Evolutionary conservation across 352 stramenopile species (phyloP).

Genomic region (Phytophthora foliorum): DNA sequence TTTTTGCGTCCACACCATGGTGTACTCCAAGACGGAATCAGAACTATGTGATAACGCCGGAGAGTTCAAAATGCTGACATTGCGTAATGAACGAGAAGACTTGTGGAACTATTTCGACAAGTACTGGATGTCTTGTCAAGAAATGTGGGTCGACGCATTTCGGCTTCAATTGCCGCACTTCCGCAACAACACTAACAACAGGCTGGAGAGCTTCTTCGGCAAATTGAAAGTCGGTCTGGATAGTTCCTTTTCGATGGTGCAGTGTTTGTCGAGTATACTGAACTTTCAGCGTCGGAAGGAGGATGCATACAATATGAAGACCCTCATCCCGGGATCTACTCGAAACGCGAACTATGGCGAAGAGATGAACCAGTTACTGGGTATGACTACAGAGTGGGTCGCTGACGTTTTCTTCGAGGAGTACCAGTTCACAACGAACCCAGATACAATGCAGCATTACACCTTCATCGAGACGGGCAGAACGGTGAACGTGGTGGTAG

Average conservation of each 20-base stretch:
- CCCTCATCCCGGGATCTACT: background rate
- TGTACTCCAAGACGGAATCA: background rate
- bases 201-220: slow-evolving; percentile 10
- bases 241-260: background rate
- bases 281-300: background rate
- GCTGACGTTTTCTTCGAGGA: background rate
- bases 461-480: background rate
- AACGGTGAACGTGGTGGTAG: background rate
- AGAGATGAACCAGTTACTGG: background rate
- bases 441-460: background rate
- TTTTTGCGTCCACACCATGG: too few species aligned
- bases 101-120: background rate
- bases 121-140: background rate
- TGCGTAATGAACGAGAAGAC: background rate
- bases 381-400: background rate
- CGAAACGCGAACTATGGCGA: background rate
- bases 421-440: background rate
- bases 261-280: background rate
- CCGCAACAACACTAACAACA: slow-evolving; percentile 18
- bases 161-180: slow-evolving; percentile 11
- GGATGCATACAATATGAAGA: background rate
- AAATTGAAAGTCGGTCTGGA: slow-evolving; percentile 1
- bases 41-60: too few species aligned
- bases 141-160: slow-evolving; percentile 3
- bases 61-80: background rate